These are phyloP conservation scores for Penicillium nordicum DNA, from an alignment of 2,329 filamentous ascomycete species.

Conservation along the genomic window DNA sequence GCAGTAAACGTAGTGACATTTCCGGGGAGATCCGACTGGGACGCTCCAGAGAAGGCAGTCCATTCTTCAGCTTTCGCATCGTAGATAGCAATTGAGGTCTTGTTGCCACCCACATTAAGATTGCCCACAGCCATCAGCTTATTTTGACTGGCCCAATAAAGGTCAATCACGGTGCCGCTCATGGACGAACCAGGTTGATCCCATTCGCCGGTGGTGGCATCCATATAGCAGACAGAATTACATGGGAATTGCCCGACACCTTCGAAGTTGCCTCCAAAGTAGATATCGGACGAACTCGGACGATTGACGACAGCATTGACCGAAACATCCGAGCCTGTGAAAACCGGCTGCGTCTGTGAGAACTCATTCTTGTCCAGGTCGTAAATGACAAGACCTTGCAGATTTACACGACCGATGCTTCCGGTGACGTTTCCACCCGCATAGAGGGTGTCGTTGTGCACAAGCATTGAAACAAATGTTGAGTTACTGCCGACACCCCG, in stretches of 20 bases:
- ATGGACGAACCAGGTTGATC: conserved; percentile 71
- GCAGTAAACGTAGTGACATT: conserved; percentile 72
- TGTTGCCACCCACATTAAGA: conserved; percentile 64
- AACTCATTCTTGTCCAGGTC: conserved; percentile 66
- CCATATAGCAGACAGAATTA: conserved; percentile 76
- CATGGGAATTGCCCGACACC: conserved; percentile 80
- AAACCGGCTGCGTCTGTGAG: conserved; percentile 64
- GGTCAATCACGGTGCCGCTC: conserved; percentile 64
- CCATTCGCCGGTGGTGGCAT: conserved; percentile 70
- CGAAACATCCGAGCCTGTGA: conserved; percentile 65
- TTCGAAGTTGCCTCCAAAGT: conserved; percentile 81
- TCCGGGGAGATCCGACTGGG: conserved; percentile 61
- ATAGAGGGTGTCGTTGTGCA: conserved; percentile 67
- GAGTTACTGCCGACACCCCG: conserved; percentile 65
- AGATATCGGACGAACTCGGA: conserved; percentile 69
- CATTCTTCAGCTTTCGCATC: conserved; percentile 66
- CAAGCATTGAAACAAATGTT: conserved; percentile 68
- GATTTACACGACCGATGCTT: conserved; percentile 54
- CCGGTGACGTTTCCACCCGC: conserved; percentile 80
- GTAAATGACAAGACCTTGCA: conserved; percentile 77
- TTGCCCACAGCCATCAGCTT: conserved; percentile 75
- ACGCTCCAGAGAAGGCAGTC: conserved; percentile 55
- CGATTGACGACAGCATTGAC: conserved; percentile 75
- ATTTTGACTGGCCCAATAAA: conserved; percentile 73
- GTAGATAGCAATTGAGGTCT: conserved; percentile 68